These are phyloP conservation scores for Dictyostelium gargantuum DNA, from an alignment of 208 protist genomes.

Conservation along the genomic window DNA sequence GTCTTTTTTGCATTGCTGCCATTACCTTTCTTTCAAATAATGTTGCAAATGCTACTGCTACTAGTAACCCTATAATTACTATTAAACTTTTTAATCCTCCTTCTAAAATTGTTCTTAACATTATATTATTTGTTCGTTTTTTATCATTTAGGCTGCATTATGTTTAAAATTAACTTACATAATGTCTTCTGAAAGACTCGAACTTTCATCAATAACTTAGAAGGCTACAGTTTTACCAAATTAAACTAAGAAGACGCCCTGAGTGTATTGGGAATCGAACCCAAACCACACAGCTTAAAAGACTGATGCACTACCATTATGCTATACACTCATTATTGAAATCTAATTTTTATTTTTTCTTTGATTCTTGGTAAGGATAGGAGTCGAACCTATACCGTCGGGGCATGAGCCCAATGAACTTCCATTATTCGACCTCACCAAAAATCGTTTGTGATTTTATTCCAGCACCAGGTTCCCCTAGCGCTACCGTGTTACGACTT, in stretches of 20 bases:
- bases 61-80: neutral
- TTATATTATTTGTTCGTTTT: neutral
- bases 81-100: neutral
- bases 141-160: neutral
- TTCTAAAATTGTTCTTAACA: neutral
- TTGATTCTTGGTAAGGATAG: neutral
- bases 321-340: neutral
- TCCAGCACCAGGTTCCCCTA: slow-evolving; percentile 71
- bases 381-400: neutral
- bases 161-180: neutral
- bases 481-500: slow-evolving; percentile 73
- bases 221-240: neutral
- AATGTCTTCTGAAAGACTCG: neutral
- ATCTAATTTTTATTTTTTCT: neutral
- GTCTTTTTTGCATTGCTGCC: neutral
- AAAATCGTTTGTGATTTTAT: neutral
- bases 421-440: neutral
- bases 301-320: neutral
- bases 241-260: neutral
- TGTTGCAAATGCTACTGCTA: neutral
- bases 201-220: neutral
- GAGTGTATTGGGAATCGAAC: neutral
- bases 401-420: neutral
- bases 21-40: neutral
- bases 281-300: neutral